Base-by-base conservation (phyloP, 345 rosid species). In the Eucalyptus virginea region DNA sequence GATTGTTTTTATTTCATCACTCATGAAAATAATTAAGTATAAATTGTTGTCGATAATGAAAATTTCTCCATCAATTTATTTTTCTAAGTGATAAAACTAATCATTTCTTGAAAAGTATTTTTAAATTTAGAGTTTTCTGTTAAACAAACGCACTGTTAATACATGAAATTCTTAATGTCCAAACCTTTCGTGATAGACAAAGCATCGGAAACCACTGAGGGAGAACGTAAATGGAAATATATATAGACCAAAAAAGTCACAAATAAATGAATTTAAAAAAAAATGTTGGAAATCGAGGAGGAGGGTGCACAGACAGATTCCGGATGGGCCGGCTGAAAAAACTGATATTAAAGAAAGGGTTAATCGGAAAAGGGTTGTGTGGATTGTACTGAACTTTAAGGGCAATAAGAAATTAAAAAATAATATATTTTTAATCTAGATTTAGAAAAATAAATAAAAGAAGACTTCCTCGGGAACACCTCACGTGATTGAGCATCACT, bases 311-410 rank as follows among this genome's bases (percentile, higher is more conserved):
- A 77, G 85, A 21, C 85, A 40, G 85, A 47, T 21, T 21, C 85
- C 85, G 47, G 47, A 12, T 26, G 85, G 47, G 3, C 47, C 83
- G 83, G 83, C 83, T 40, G 83, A 77, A 77, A 77, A 37, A 21
- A 11, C 83, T 77, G 83, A 86, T 47, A 86, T 28, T 50, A 86
- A 86, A 86, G 13, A 86, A 51, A 48, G 26, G 56, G 87, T 45
- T 48, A 47, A 15, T 86, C 30, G 52, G 87, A 86, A 47, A 19
- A 21, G 28, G 85, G 47, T 77, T 77, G 85, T 30, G 58, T 86
- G 42, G 58, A 86, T 86, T 86, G 40, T 86, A 86, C 58, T 47
- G n/a, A 86, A 47, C 87, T 86, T 86, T 15, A 86, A 86, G 58
- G 37, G 8, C 60, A 6, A 52, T 8, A 8, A 52, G 58, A 52